Percentiles rank a stretch among this genome's conserved stretches.
phyloP scores from a whole-genome alignment of 2,329 filamentous ascomycete species.

The Apiospora marii region DNA sequence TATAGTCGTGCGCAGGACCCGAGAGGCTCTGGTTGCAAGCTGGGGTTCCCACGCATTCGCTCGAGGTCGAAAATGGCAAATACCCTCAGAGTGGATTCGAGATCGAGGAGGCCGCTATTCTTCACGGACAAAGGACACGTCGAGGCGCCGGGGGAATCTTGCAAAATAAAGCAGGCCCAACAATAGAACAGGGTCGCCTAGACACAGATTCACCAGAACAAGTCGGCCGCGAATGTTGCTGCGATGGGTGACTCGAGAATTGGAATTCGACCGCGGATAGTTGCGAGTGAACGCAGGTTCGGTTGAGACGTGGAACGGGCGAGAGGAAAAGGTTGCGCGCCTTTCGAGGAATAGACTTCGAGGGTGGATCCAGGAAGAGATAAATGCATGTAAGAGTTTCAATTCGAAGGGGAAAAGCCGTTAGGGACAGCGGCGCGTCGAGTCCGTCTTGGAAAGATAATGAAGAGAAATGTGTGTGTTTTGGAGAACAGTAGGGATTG shows the following conservation, averaged over 20 bases:
- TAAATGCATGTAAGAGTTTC: conserved; percentile 19
- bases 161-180: conserved; percentile 30
- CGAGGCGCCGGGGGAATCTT: conserved; percentile 39
- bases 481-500: conserved; percentile 17
- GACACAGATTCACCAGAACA: background rate
- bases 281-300: conserved; percentile 29
- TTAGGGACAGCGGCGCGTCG: conserved; percentile 19
- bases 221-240: conserved; percentile 1
- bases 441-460: conserved; percentile 9
- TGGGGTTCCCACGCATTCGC: background rate
- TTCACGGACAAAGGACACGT: conserved; percentile 38
- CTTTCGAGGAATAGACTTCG: conserved; percentile 34
- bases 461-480: conserved; percentile 22
- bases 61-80: conserved; percentile 18
- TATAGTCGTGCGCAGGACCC: conserved; percentile 21
- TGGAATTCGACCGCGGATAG: conserved; percentile 31
- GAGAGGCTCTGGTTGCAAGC: background rate
- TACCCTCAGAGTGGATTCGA: conserved; percentile 20
- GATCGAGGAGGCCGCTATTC: conserved; percentile 29
- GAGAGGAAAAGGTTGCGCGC: conserved; percentile 23
- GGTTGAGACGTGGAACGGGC: conserved; percentile 33
- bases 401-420: conserved; percentile 13
- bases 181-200: conserved; percentile 26
- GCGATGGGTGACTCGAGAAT: conserved; percentile 22
- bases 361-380: conserved; percentile 29